phyloP scores from a whole-genome alignment of 2,329 filamentous ascomycete genomes.

The Paecilomyces sp. region DNA sequence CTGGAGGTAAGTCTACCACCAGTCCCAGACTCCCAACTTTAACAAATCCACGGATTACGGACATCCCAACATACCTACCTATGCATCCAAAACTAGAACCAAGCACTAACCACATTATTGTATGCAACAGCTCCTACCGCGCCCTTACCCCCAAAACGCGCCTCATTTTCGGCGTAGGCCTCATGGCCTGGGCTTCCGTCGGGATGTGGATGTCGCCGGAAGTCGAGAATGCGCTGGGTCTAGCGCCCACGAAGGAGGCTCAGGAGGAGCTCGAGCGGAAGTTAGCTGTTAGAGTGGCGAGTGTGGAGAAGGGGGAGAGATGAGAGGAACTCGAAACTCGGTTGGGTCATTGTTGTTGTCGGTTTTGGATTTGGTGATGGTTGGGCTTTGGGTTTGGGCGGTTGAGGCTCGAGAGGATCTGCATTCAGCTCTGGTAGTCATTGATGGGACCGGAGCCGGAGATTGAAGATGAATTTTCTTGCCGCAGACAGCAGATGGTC shows the following conservation, averaged over 20 bases:
- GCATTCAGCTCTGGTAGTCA: neutral
- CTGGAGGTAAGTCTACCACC: slow-evolving; percentile 26
- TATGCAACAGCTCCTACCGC: slow-evolving; percentile 55
- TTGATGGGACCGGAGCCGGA: neutral
- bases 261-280: slow-evolving; percentile 54
- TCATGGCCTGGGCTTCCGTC: slow-evolving; percentile 68
- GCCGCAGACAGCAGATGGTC: neutral
- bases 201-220: slow-evolving; percentile 69
- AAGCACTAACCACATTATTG: neutral
- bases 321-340: slow-evolving; percentile 1
- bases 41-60: neutral
- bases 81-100: neutral
- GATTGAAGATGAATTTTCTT: neutral
- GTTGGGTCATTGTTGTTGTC: neutral
- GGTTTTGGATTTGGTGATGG: neutral
- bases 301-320: slow-evolving; percentile 22
- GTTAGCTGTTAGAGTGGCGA: slow-evolving; percentile 25
- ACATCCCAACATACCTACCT: too few species aligned
- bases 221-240: slow-evolving; percentile 65
- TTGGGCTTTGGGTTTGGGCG: neutral
- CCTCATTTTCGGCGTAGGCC: slow-evolving; percentile 61
- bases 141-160: slow-evolving; percentile 65
- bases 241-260: slow-evolving; percentile 67
- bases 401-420: neutral
- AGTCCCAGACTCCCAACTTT: neutral